Conservation (phyloP, 2,329 filamentous ascomycete species). For the Chaetomiaceae sp. region DNA sequence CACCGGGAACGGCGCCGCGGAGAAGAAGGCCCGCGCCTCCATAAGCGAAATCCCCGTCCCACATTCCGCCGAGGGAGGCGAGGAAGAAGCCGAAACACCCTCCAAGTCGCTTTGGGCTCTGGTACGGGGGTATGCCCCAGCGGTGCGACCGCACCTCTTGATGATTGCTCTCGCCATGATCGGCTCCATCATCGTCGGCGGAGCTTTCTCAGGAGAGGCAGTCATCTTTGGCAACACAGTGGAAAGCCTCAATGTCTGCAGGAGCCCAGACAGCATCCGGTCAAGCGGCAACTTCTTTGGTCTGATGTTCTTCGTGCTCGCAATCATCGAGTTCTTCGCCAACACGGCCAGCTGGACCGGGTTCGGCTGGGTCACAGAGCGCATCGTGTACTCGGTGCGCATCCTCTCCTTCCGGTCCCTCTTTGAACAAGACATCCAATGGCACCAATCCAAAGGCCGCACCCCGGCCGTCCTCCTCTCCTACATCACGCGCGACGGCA, state of each 20-base stretch:
- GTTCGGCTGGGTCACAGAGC: constrained; percentile 55
- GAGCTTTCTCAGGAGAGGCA: constrained; percentile 53
- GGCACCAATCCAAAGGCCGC: constrained; percentile 63
- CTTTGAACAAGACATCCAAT: constrained; percentile 54
- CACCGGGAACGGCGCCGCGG: neutral
- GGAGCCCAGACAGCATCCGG: constrained; percentile 43
- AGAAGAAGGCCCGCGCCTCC: neutral
- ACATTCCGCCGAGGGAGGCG: neutral
- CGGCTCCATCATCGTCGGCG: constrained; percentile 50
- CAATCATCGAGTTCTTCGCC: constrained; percentile 55
- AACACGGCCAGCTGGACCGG: constrained; percentile 53
- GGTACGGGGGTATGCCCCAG: constrained; percentile 20
- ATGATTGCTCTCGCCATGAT: constrained; percentile 45
- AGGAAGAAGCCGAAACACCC: constrained; percentile 12
- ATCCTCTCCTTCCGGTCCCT: constrained; percentile 53
- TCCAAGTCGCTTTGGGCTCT: constrained; percentile 24
- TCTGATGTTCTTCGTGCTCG: constrained; percentile 57
- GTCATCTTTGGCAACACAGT: constrained; percentile 61
- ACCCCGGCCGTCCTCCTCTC: constrained; percentile 60
- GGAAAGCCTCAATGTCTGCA: constrained; percentile 50
- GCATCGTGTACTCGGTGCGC: constrained; percentile 52
- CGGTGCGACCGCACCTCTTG: constrained; percentile 35
- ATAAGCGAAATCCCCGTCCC: neutral
- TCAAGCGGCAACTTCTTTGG: constrained; percentile 50
- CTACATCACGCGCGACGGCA: constrained; percentile 65